Evolutionary conservation across 2,329 filamentous ascomycete genomes (phyloP), one percentile per base, ranked within the genome.

Genomic region (Aspergillus sp.): DNA sequence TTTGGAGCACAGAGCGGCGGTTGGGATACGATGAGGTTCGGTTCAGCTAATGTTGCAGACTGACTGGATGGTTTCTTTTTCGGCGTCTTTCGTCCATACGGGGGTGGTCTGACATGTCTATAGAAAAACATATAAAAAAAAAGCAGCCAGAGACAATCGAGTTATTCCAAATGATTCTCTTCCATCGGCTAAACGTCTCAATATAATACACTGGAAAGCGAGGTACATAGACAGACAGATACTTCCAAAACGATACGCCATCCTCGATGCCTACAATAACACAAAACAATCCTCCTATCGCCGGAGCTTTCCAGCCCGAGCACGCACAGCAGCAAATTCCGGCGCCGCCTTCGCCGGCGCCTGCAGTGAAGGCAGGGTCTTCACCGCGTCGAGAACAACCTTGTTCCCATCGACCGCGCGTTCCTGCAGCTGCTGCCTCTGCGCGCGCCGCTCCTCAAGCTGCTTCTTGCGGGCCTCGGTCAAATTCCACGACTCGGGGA

Each of bases 401-500:
- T 61, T 41, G 39, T 60, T 60, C 24, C 60, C 58, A 30, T 70
- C 67, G 34, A 71, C 64, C n/a, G 88, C 58, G 89, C 83, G 43
- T 36, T 55, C 53, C 12, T 77, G 76, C 11, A 68, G 60, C 32
- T 75, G 60, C 45, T 89, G 82, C 14, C 66, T 53, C 52, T 69
- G 55, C 38, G 67, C 55, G 32, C 86, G 72, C 39, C 68, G 64
- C 26, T 67, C 69, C n/a, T 75, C 72, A 31, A 95, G 66, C 58
- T 82, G 70, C 50, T 65, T 55, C 52, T 70, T 72, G 42, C 85
- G 72, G 61, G 82, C 69, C 29, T 74, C 63, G 2, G 82, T 88
- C 70, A 98, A 64, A 37, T 72, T 74, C 91, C 91, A 98, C 45
- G 78, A 75, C 47, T 76, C 71, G 2, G 91, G 91, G 60, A 95